Evolutionary conservation across 23 red algal species (phyloP).

Genomic region (Gracilariopsis chorda): DNA sequence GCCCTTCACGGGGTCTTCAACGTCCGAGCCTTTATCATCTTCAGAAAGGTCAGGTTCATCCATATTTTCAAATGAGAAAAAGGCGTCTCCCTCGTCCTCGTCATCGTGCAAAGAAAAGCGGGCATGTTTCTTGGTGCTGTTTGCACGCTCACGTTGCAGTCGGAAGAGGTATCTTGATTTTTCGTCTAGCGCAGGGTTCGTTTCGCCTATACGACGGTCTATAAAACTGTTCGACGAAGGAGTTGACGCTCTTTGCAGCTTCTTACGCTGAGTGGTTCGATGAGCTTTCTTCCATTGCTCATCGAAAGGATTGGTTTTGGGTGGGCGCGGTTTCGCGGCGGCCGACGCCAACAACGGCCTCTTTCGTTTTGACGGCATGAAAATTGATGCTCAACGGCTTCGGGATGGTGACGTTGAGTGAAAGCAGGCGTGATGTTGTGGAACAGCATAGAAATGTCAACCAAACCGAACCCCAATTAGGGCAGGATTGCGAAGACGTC

Average conservation of each 20-base stretch:
- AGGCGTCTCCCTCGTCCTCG: neutral
- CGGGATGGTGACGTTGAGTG: no score
- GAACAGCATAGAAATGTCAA: no score
- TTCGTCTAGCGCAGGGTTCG: constrained; percentile 25
- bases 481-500: no score
- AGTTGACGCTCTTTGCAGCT: neutral
- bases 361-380: constrained; percentile 5
- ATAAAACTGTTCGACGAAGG: constrained; percentile 5
- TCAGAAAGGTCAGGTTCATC: neutral
- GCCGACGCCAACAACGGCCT: neutral
- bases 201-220: constrained; percentile 62
- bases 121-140: neutral
- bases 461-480: no score
- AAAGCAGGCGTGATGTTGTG: no score
- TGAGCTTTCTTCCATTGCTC: constrained; percentile 17
- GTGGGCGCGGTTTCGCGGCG: neutral
- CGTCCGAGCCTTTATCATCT: neutral
- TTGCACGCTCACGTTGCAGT: constrained; percentile 47
- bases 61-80: neutral
- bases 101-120: constrained; percentile 31
- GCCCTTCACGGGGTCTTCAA: neutral
- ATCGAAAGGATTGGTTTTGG: constrained; percentile 26
- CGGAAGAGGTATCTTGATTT: constrained; percentile 47
- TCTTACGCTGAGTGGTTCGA: neutral
- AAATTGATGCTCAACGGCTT: no score